Base-by-base conservation (phyloP, 2,329 filamentous ascomycete species). In the Daldinia sp. region DNA sequence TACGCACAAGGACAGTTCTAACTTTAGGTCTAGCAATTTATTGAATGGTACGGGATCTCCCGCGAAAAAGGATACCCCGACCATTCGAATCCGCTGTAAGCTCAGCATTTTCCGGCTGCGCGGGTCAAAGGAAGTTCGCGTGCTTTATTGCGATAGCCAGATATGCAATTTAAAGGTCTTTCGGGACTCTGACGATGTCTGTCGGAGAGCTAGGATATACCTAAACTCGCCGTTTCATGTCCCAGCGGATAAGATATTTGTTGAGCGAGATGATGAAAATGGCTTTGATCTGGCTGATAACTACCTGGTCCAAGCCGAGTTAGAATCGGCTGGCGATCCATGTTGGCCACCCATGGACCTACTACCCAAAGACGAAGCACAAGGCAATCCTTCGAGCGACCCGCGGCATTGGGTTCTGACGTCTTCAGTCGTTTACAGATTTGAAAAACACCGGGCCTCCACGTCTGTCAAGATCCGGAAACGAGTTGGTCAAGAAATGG, bases 61-160 rank as follows among this genome's bases (percentile, higher is more conserved):
- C 0, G 69, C 75, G 45, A 71, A 77, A 59, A 75, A 73, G 56
- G 76, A 80, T 35, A 72, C 75, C 5, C 70, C 75, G 4, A 71
- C 72, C 43, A 73, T 77, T 61, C 77, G 73, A 54, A 77, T 77
- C 13, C 77, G 80, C 15, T 83, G 80, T 74, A 81, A 77, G 59
- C 70, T 83, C 59, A 77, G 75, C 25, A 77, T 83, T 49, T 76
- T 72, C 51, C 75, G 75, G 51, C 72, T 69, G 60, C 74, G 72
- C 13, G 52, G 58, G 13, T 71, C 71, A 15, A 77, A 74, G 48
- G 74, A 77, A 61, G 71, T 76, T 25, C 77, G 80, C 52, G 75
- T 84, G 5, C 72, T 87, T 59, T 79, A 85, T 68, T 83, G 83
- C 65, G 80, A 85, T 69, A 85, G 80, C 63, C 83, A 87, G 69